Percentiles rank a stretch among this genome's conserved stretches.
Conservation (phyloP, 306 rosid species). For the Coriaria nepalensis region DNA sequence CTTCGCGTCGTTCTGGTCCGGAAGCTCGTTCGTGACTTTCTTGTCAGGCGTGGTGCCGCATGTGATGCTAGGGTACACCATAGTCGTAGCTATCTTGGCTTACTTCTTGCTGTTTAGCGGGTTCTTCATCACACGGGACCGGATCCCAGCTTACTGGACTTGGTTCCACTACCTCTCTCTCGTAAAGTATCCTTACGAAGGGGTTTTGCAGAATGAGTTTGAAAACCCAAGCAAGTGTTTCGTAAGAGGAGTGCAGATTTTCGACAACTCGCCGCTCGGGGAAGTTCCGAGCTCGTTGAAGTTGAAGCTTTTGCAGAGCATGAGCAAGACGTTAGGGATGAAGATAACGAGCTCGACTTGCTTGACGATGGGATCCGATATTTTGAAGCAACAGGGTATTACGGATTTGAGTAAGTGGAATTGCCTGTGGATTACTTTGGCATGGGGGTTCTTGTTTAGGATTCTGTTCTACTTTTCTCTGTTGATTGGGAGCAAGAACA, state of each 20-base stretch:
- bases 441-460: constrained; percentile 92
- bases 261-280: constrained; percentile 58
- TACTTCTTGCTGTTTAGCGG: constrained; percentile 91
- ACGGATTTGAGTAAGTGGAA: constrained; percentile 73
- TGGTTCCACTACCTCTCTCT: constrained; percentile 87
- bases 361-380: constrained; percentile 61
- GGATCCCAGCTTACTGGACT: constrained; percentile 78
- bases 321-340: constrained; percentile 56
- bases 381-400: constrained; percentile 55
- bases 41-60: constrained; percentile 90
- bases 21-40: constrained; percentile 78
- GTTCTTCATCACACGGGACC: constrained; percentile 67
- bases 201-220: constrained; percentile 67
- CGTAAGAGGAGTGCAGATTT: constrained; percentile 68
- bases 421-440: constrained; percentile 68
- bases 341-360: constrained; percentile 55
- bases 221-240: constrained; percentile 44
- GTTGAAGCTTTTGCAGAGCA: constrained; percentile 40
- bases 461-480: constrained; percentile 62
- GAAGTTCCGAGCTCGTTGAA: constrained; percentile 32
- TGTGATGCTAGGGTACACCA: constrained; percentile 79
- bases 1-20: constrained; percentile 77
- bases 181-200: constrained; percentile 82
- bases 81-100: constrained; percentile 75
- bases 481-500: constrained; percentile 85